Evolutionary conservation across 2,329 filamentous ascomycete species (phyloP).

Genomic region (Alternaria sp.): DNA sequence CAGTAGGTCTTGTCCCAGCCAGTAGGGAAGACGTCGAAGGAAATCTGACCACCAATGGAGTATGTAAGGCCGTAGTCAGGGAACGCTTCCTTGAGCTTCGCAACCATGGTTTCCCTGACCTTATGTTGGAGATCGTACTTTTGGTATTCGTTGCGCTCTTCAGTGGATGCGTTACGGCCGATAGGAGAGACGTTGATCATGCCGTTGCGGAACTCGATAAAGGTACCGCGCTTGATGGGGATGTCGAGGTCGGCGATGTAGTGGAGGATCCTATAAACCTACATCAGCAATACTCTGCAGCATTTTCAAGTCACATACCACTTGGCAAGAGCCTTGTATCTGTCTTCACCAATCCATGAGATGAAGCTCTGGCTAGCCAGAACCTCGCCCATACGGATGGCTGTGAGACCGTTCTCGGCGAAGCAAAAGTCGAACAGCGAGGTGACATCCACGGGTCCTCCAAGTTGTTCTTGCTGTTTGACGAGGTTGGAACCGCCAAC

Average conservation of each 20-base stretch:
- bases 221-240: slow-evolving; percentile 83
- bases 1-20: slow-evolving; percentile 99
- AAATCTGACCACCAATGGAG: slow-evolving; percentile 96
- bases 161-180: slow-evolving; percentile 82
- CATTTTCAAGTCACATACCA: slow-evolving; percentile 52
- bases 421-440: slow-evolving; percentile 98
- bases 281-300: not conserved
- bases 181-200: slow-evolving; percentile 89
- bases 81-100: slow-evolving; percentile 80
- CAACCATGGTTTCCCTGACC: slow-evolving; percentile 79
- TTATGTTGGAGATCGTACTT: slow-evolving; percentile 80
- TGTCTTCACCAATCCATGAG: slow-evolving; percentile 84
- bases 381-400: slow-evolving; percentile 80
- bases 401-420: slow-evolving; percentile 93
- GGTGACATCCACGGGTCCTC: slow-evolving; percentile 73
- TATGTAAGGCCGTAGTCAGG: slow-evolving; percentile 86
- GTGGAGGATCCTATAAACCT: slow-evolving; percentile 66
- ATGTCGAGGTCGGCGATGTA: slow-evolving; percentile 87
- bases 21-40: slow-evolving; percentile 95
- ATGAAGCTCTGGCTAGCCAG: slow-evolving; percentile 89
- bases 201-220: slow-evolving; percentile 88
- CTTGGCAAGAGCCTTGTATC: slow-evolving; percentile 80
- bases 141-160: slow-evolving; percentile 85
- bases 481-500: slow-evolving; percentile 90
- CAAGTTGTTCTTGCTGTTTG: slow-evolving; percentile 97